phyloP scores from a whole-genome alignment of 495 filamentous ascomycete genomes.

The Podospora tetraspora region DNA sequence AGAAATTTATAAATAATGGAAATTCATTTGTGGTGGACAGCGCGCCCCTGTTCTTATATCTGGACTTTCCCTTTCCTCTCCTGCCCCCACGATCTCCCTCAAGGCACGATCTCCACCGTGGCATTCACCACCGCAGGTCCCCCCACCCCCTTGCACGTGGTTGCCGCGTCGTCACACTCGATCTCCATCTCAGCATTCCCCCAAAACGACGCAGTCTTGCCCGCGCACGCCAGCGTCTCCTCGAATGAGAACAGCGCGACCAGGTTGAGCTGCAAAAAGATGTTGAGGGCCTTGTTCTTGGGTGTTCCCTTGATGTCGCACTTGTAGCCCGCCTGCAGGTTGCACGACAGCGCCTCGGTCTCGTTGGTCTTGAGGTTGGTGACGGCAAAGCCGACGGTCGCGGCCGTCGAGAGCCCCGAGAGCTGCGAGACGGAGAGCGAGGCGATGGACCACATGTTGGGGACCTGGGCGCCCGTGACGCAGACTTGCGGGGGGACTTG shows the following conservation, averaged over 20 bases:
- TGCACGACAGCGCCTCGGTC: slow-evolving; percentile 6
- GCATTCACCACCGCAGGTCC: background rate
- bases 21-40: background rate
- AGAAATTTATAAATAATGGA: background rate
- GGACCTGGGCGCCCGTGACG: slow-evolving; percentile 4
- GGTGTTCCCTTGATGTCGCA: slow-evolving; percentile 12
- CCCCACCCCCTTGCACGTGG: background rate
- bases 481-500: slow-evolving; percentile 1
- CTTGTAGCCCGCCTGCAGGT: slow-evolving; percentile 3
- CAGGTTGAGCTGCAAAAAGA: slow-evolving; percentile 12
- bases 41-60: too few relatives aligned
- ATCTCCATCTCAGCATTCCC: background rate
- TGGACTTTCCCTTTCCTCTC: too few relatives aligned
- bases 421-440: background rate
- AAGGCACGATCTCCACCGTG: background rate
- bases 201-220: slow-evolving; percentile 1
- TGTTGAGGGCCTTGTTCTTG: background rate
- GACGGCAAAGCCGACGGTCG: background rate
- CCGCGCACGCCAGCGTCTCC: background rate
- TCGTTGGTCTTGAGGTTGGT: slow-evolving; percentile 7
- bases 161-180: background rate
- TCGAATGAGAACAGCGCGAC: background rate
- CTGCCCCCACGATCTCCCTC: background rate
- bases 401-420: background rate
- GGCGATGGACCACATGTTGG: slow-evolving; percentile 7